phyloP scores from a whole-genome alignment of 2,329 filamentous ascomycete genomes.

The Aureobasidium sp. region DNA sequence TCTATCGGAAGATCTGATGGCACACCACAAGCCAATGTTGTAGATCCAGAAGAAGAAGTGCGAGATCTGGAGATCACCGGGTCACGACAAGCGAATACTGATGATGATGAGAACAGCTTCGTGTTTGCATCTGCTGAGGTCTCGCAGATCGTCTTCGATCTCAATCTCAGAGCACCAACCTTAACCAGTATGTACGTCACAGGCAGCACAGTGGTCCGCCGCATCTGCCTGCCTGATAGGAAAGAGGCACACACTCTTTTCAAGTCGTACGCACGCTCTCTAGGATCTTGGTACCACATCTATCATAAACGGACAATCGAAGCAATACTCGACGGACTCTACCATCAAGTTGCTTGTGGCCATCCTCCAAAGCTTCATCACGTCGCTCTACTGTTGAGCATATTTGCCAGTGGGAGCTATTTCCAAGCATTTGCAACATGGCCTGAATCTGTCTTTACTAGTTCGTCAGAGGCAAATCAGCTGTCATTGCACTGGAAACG shows the following conservation, averaged over 20 bases:
- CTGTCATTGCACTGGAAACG: conserved; percentile 18
- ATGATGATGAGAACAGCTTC: neutral
- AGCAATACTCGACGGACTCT: conserved; percentile 19
- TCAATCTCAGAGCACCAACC: neutral
- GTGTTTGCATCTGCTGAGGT: neutral
- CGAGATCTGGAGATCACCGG: neutral
- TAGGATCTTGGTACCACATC: conserved; percentile 25
- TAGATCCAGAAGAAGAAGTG: neutral
- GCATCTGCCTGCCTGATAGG: conserved; percentile 20
- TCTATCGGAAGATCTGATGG: neutral
- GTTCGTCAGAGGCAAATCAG: neutral
- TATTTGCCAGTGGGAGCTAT: conserved; percentile 18
- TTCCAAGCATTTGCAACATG: conserved; percentile 14
- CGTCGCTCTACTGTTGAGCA: conserved; percentile 17
- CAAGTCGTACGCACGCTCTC: conserved; percentile 20
- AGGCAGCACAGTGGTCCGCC: neutral
- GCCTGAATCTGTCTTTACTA: conserved; percentile 4
- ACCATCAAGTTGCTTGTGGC: conserved; percentile 15
- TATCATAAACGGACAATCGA: conserved; percentile 22
- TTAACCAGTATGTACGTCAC: neutral
- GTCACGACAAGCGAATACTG: neutral
- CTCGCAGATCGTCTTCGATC: neutral
- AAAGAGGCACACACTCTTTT: conserved; percentile 20
- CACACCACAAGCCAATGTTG: neutral
- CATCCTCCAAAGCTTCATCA: conserved; percentile 5